Base-by-base conservation (phyloP, 768 basidiomycete genomes). In the Phlegmacium glaucopus region DNA sequence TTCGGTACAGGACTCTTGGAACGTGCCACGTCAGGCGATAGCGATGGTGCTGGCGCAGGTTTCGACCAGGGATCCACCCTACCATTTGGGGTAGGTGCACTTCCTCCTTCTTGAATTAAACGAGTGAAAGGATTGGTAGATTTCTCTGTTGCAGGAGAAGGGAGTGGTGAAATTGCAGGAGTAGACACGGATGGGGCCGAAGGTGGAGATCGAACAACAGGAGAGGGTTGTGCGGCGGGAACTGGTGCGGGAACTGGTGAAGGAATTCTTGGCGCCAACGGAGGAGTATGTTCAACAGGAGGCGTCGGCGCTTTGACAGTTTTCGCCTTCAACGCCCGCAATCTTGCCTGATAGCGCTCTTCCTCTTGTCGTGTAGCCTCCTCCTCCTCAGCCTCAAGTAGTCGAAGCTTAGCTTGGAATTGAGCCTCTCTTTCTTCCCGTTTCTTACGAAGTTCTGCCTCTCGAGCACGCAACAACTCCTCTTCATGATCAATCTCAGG, bases 61-160 rank as follows among this genome's bases (percentile, higher is more conserved):
- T 36, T 66, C 1, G 76, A 69, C 65, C 82, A 96, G 0, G 94
- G 92, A 57, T 95, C 95, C 22, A 77, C 81, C 37, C 75, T 80
- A 8, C 69, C 74, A 32, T 60, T 37, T 1, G 75, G 49, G 6
- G 68, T 41, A n/a, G 70, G 47, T 17, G 67, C 42, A 15, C 70
- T 51, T 4, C 68, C 69, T 7, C 72, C 76, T 43, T 77, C 73
- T 44, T 76, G 77, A 55, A 79, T 74, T 32, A 90, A 56, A 9
- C 79, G 77, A 64, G 79, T 87, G 63, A 94, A 94, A 0, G 91
- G 91, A 61, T 93, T 93, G 9, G 80, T 89, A 4, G 79, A 70
- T 54, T 80, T 82, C 29, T 79, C 72, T 1, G 62, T 42, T 9
- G 67, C 46, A 32, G 74, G 60, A 28, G 63, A 38, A 28, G 61